Percentiles rank a stretch among this genome's conserved stretches.
Conservation (phyloP, 2,329 filamentous ascomycete species). For the Cercospora berteroae region DNA sequence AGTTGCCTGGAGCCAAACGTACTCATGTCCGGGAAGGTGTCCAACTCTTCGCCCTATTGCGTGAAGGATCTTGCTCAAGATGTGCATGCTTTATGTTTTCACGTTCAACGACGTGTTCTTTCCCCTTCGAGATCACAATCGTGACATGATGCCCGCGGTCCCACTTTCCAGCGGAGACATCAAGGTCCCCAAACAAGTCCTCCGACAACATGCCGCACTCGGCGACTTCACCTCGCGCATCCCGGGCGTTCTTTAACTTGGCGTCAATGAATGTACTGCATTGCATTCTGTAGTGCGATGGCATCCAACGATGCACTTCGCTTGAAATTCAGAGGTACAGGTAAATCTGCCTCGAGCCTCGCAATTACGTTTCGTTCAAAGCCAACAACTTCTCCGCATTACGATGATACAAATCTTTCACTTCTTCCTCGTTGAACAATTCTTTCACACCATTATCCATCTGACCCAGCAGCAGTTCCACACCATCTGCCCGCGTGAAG, state of each 20-base stretch:
- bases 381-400: constrained; percentile 38
- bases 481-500: constrained; percentile 45
- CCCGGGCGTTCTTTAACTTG: too few relatives aligned
- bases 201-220: background rate
- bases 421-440: constrained; percentile 40
- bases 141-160: background rate
- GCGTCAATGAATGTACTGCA: too few relatives aligned
- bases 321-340: background rate
- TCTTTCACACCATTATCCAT: constrained; percentile 45
- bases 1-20: background rate
- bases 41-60: too few relatives aligned
- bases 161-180: background rate
- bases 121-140: background rate
- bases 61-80: too few relatives aligned
- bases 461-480: constrained; percentile 40
- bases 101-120: background rate
- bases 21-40: too few relatives aligned
- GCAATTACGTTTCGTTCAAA: background rate
- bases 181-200: background rate
- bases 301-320: too few relatives aligned
- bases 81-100: too few relatives aligned
- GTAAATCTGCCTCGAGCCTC: background rate
- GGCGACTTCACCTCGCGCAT: background rate
- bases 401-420: constrained; percentile 40
- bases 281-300: too few relatives aligned